Evolutionary conservation across 2,329 filamentous ascomycete genomes (phyloP).

Genomic region (Sclerotinia nivalis): DNA sequence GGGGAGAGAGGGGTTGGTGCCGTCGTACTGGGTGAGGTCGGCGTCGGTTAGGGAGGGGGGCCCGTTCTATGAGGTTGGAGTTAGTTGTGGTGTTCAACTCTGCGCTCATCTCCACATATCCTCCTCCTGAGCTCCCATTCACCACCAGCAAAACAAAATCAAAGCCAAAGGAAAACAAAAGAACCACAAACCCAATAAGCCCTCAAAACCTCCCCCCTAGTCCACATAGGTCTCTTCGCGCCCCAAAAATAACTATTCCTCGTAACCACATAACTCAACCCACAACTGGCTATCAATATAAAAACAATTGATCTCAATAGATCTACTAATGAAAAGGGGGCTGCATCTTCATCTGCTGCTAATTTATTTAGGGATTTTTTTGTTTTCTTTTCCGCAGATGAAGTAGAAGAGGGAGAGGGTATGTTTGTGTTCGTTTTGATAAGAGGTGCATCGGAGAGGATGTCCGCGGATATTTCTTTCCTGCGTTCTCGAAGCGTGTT

Average conservation of each 20-base stretch:
- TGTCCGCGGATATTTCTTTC: not conserved
- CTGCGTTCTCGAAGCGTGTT: slow-evolving; percentile 14
- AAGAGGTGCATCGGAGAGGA: not conserved
- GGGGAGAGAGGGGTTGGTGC: slow-evolving; percentile 70
- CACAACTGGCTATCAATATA: slow-evolving; percentile 32
- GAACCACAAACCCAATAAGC: slow-evolving; percentile 32
- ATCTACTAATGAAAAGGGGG: slow-evolving; percentile 35
- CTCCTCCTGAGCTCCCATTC: not conserved
- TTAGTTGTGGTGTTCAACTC: slow-evolving; percentile 1
- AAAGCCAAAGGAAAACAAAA: not conserved
- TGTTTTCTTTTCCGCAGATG: slow-evolving; percentile 4
- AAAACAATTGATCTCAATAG: slow-evolving; percentile 37
- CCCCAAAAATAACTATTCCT: slow-evolving; percentile 38
- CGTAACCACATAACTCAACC: slow-evolving; percentile 40
- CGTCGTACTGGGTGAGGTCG: slow-evolving; percentile 75
- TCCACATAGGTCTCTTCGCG: slow-evolving; percentile 36
- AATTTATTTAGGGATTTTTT: slow-evolving; percentile 20
- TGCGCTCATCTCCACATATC: not conserved
- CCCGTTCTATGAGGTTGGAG: slow-evolving; percentile 46
- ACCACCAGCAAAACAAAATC: not conserved
- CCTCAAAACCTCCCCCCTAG: slow-evolving; percentile 30
- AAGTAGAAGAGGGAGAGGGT: not conserved
- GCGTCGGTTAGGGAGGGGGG: slow-evolving; percentile 72
- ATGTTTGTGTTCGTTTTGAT: slow-evolving; percentile 1
- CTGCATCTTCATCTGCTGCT: slow-evolving; percentile 36